Conservation (phyloP, 345 rosid genomes). For the Populus simonii region DNA sequence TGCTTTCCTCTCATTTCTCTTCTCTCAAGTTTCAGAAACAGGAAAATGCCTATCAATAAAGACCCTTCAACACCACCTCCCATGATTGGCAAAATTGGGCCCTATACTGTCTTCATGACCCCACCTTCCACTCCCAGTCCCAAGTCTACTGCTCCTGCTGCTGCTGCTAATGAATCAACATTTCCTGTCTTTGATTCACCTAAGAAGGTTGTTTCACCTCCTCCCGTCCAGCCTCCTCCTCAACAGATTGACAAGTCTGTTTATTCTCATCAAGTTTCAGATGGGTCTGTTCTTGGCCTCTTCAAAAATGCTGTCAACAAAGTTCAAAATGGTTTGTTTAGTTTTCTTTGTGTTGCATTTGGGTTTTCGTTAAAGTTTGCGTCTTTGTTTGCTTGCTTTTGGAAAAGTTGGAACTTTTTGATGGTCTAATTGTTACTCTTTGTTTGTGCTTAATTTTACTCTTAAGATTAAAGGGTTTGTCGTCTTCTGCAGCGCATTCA, state of each 20-base stretch:
- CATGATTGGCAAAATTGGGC: constrained; percentile 92
- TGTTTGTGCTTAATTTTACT: background rate
- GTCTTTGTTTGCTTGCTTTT: background rate
- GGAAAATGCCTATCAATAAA: constrained; percentile 70
- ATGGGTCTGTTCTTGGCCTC: constrained; percentile 61
- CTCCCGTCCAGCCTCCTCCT: constrained; percentile 66
- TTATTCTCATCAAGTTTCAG: constrained; percentile 20
- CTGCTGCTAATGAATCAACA: background rate
- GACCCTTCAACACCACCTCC: constrained; percentile 79
- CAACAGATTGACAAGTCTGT: constrained; percentile 56
- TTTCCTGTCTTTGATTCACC: constrained; percentile 36
- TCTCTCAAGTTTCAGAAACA: background rate
- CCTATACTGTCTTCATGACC: constrained; percentile 95
- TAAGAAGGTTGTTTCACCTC: constrained; percentile 30
- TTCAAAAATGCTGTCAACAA: constrained; percentile 66
- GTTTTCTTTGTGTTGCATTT: background rate
- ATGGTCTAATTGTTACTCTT: background rate
- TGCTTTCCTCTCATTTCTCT: background rate
- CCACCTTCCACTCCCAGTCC: constrained; percentile 92
- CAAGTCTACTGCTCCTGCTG: constrained; percentile 16
- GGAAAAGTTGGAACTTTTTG: background rate
- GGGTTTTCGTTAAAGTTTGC: background rate
- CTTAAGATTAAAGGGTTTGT: background rate
- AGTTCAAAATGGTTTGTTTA: constrained; percentile 67
- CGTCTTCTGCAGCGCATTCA: constrained; percentile 66